Evolutionary conservation across 2,329 filamentous ascomycete species (phyloP), one percentile per base, ranked within the genome.

Genomic region (Calonectria fujianensis): DNA sequence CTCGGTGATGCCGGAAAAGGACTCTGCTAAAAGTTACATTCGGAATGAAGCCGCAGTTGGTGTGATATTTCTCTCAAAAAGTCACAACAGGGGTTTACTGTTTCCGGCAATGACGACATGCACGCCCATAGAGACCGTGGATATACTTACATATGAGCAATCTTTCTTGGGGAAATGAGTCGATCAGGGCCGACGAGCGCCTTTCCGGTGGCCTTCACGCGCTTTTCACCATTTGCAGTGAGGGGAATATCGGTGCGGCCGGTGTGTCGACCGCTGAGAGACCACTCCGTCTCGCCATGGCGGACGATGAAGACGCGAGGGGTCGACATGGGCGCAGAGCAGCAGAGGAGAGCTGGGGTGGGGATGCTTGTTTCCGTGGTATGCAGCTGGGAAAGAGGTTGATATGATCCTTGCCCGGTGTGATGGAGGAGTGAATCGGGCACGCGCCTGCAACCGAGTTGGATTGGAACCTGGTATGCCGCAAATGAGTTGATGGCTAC

Each of bases 241-340:
- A 98, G 89, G 1, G 95, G 93, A 5, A 98, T 94, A 82, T 98
- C 96, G n/a, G 94, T 94, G 35, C 88, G 90, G 67, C 96, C 94
- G 0, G 96, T 98, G 86, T 98, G 95, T 68, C 92, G 90, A 71
- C 95, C 96, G 79, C 94, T 94, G 63, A 98, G 91, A 7, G 95
- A 97, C 96, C 96, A 98, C 88, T 98, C 95, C 5, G 96, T 98
- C 87, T 98, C 95, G 86, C 96, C 96, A 83, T 98, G 96, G 80
- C 96, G 95, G 83, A 96, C 87, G 79, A 97, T 91, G 87, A 96
- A 96, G 83, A 95, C 93, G 69, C 94, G 91, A 2, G 95, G 94
- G 2, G 93, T 92, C 29, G 82, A 74, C 82, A 83, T 83, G 68
- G 52, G 72, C 41, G 61, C 29, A 51, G 50, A 31, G 35, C 73